These are phyloP conservation scores for Albugo laibachii DNA, from an alignment of 352 stramenopile genomes.

Conservation along the genomic window DNA sequence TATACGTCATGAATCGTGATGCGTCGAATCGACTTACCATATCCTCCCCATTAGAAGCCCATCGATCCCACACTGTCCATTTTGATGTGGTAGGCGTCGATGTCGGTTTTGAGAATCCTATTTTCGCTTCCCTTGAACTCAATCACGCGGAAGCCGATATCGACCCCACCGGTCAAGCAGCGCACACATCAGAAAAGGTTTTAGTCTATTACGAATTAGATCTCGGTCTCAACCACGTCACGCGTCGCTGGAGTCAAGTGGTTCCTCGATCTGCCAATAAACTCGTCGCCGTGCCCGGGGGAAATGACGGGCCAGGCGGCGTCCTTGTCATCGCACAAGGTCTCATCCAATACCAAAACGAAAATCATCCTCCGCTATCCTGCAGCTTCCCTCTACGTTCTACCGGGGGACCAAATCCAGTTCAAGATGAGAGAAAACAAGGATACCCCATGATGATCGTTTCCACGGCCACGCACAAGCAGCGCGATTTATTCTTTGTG, in stretches of 20 bases:
- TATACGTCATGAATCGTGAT: constrained; percentile 98
- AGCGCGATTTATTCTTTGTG: constrained; percentile 94
- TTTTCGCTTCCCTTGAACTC: constrained; percentile 94
- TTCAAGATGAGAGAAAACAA: constrained; percentile 21
- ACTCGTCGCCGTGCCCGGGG: constrained; percentile 79
- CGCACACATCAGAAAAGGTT: constrained; percentile 76
- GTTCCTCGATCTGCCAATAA: constrained; percentile 83
- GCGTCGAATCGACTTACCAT: constrained; percentile 88
- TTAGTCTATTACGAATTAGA: constrained; percentile 99
- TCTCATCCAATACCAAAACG: constrained; percentile 94
- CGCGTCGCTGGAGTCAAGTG: constrained; percentile 83
- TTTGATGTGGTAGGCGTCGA: constrained; percentile 91
- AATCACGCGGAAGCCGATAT: constrained; percentile 85
- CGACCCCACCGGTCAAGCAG: constrained; percentile 46
- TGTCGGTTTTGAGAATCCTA: constrained; percentile 98
- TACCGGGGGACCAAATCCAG: no score
- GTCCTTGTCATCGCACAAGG: constrained; percentile 95
- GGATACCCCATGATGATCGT: constrained; percentile 42
- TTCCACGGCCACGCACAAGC: constrained; percentile 82
- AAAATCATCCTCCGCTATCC: constrained; percentile 66
- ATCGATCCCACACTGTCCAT: constrained; percentile 90
- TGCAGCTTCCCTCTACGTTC: constrained; percentile 52
- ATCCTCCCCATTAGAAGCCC: constrained; percentile 95
- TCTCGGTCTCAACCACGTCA: constrained; percentile 98
- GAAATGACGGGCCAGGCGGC: constrained; percentile 73